phyloP scores from a whole-genome alignment of 106 monocot species.

The Allium cepa region DNA sequence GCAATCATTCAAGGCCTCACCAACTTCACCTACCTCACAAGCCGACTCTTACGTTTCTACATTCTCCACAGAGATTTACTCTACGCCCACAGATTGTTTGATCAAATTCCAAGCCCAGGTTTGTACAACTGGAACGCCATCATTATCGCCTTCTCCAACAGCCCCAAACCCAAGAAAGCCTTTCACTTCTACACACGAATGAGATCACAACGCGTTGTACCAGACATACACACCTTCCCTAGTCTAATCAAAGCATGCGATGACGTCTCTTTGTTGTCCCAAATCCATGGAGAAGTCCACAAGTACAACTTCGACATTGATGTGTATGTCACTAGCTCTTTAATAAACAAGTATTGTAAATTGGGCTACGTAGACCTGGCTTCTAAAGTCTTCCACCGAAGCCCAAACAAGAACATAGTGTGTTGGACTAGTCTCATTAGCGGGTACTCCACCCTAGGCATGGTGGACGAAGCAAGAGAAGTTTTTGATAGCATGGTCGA shows the following conservation, averaged over 20 bases:
- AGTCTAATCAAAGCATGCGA: slow-evolving; percentile 32
- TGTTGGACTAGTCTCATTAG: slow-evolving; percentile 42
- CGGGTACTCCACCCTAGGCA: slow-evolving; percentile 13
- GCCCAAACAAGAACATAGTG: slow-evolving; percentile 15
- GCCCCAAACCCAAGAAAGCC: slow-evolving; percentile 7
- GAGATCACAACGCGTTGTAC: slow-evolving; percentile 1
- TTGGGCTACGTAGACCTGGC: slow-evolving; percentile 13
- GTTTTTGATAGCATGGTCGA: slow-evolving; percentile 25
- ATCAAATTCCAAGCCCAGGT: slow-evolving; percentile 13
- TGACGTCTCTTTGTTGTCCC: background rate
- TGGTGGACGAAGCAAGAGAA: slow-evolving; percentile 20
- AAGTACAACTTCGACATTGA: slow-evolving; percentile 21
- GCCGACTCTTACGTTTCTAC: slow-evolving; percentile 8
- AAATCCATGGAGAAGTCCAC: slow-evolving; percentile 25
- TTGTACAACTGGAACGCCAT: slow-evolving; percentile 28
- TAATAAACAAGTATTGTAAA: slow-evolving; percentile 32
- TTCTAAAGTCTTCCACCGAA: slow-evolving; percentile 25
- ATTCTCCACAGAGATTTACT: slow-evolving; percentile 1
- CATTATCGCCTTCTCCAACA: slow-evolving; percentile 15
- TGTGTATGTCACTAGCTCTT: slow-evolving; percentile 19
- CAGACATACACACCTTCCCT: slow-evolving; percentile 39
- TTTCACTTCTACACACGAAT: slow-evolving; percentile 19
- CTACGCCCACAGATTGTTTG: slow-evolving; percentile 15
- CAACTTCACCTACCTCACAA: slow-evolving; percentile 15
- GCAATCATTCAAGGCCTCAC: slow-evolving; percentile 17